Evolutionary conservation across 352 stramenopile species (phyloP).

Genomic region (Globisporangium nunn): DNA sequence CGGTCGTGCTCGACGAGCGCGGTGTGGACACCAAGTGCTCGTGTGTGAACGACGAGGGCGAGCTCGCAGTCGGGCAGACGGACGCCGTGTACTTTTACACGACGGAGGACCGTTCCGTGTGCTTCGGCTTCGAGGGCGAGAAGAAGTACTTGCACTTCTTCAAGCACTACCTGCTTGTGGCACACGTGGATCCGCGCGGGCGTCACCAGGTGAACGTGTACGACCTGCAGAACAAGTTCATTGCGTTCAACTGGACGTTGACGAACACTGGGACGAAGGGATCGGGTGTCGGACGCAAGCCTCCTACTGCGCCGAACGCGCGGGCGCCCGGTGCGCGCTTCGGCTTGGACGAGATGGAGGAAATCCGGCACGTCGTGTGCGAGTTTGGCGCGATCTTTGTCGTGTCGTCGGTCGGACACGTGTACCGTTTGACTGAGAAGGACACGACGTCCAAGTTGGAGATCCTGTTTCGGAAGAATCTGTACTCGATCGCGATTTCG

Average conservation of each 20-base stretch:
- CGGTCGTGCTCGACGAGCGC: conserved; percentile 73
- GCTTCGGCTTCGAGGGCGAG: conserved; percentile 84
- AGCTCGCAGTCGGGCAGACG: conserved; percentile 77
- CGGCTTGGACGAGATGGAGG: conserved; percentile 79
- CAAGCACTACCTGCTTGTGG: conserved; percentile 83
- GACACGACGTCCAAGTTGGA: conserved; percentile 94
- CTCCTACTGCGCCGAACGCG: conserved; percentile 23
- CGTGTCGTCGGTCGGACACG: conserved; percentile 74
- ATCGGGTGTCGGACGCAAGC: conserved; percentile 5
- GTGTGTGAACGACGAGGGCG: conserved; percentile 79
- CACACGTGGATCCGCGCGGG: conserved; percentile 72
- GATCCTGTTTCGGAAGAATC: conserved; percentile 95
- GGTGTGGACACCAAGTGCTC: conserved; percentile 77
- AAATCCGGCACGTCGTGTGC: conserved; percentile 80
- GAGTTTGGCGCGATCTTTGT: conserved; percentile 87
- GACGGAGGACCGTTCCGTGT: conserved; percentile 81
- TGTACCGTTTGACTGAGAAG: conserved; percentile 94
- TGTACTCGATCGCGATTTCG: conserved; percentile 97
- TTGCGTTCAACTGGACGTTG: conserved; percentile 88
- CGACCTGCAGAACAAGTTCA: conserved; percentile 90
- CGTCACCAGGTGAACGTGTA: conserved; percentile 88
- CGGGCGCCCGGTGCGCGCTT: conserved; percentile 60
- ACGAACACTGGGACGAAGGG: conserved; percentile 41
- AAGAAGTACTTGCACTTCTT: conserved; percentile 86
- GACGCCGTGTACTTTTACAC: conserved; percentile 89